Conservation (phyloP, 2,329 filamentous ascomycete genomes). For the Pseudogymnoascus sp. region DNA sequence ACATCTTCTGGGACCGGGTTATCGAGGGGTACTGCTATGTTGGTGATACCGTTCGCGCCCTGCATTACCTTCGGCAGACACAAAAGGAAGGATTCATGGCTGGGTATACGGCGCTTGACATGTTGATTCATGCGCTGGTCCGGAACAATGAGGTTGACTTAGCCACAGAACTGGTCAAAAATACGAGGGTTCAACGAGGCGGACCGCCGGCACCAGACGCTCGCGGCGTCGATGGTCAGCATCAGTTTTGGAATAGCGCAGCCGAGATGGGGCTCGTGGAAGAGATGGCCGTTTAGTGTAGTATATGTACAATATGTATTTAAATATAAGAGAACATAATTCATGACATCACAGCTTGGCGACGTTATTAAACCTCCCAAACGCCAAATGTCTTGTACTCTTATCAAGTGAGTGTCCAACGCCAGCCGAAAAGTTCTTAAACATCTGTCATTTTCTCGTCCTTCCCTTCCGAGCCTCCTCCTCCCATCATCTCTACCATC, state of each 20-base stretch:
- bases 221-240: conserved; percentile 22
- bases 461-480: conserved; percentile 14
- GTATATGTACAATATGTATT: conserved; percentile 4
- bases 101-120: conserved; percentile 24
- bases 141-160: conserved; percentile 25
- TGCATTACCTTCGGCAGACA: conserved; percentile 42
- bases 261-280: conserved; percentile 20
- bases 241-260: conserved; percentile 27
- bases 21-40: conserved; percentile 57
- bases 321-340: conserved; percentile 5
- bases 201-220: conserved; percentile 17
- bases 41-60: conserved; percentile 44
- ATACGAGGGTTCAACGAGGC: conserved; percentile 22
- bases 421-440: background rate
- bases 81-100: conserved; percentile 20
- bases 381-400: background rate
- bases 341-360: background rate
- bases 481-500: conserved; percentile 40
- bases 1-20: conserved; percentile 61
- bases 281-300: conserved; percentile 5
- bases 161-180: conserved; percentile 26
- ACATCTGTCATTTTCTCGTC: conserved; percentile 7
- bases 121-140: conserved; percentile 24
- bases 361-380: background rate
- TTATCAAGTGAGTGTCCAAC: background rate